Base-by-base conservation (phyloP, 352 stramenopile genomes). In the Phytophthora fragariaefolia region DNA sequence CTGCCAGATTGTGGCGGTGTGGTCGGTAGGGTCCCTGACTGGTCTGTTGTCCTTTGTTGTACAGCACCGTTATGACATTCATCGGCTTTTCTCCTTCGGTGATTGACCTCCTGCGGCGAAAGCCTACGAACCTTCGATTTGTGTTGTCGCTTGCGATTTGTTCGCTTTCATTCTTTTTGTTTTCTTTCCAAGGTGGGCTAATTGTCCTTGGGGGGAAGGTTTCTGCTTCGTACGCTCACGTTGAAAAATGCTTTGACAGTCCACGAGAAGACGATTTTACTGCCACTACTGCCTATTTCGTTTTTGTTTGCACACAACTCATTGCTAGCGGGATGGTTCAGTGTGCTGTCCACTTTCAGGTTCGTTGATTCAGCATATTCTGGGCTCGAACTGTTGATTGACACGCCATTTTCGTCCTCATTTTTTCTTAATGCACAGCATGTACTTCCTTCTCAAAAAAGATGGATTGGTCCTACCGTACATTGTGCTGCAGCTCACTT, bases 261-360 rank as follows among this genome's bases (percentile, higher is more conserved):
- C 40, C 97, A 99, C 60, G 97, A 99, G 71, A 99, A 99, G 70
- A 92, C 93, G 6, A 98, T 99, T 54, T 69, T 99, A 57, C 77
- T 99, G 26, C 82, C 94, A n/a, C 55, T 98, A 36, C 81, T 98
- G 32, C 96, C 97, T 1, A 80, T 97, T 9, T 90, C 87, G n/a
- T 82, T 98, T 5, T 72, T 99, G 24, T 87, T 85, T 66, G 62
- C 70, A 15, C 63, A 89, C 36, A 75, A 84, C 10, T 65, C 82
- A 20, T 73, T 95, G 23, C 48, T 96, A 0, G 73, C 82, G 12
- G 79, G 83, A 15, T 95, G 86, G 85, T 95, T 95, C 59, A 89
- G 83, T 55, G 75, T 89, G 30, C 36, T 96, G 6, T 89, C 88
- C 32, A 91, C 88, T 9, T 96, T 95, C 65, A 96, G 88, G 88